Evolutionary conservation across 2,329 filamentous ascomycete genomes (phyloP), one percentile per base, ranked within the genome.

Genomic region (Trichoderma brevicompactum): DNA sequence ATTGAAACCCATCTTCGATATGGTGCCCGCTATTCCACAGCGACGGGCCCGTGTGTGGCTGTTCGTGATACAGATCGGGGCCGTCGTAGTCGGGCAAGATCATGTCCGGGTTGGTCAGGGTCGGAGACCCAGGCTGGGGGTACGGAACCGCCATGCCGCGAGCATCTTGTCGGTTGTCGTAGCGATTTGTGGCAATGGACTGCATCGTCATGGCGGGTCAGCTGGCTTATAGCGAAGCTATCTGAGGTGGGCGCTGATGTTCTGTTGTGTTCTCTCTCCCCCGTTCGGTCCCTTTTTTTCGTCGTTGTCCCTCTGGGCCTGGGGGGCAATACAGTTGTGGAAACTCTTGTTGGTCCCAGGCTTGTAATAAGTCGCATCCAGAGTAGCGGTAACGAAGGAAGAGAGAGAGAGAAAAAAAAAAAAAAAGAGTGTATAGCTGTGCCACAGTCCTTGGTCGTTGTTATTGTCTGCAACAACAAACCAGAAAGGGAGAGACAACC

Each of bases 31-130:
- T 80, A 68, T 82, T 82, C 85, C 84, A 85, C 75, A 82, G 79
- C 69, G 76, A 78, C n/a, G 85, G 72, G 36, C 81, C 79, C 72
- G 83, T 81, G 67, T 83, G 82, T 65, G 83, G 79, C 73, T 79
- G 77, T 72, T 81, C 73, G 75, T 85, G 78, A 74, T 83, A 79
- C 74, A 83, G 81, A 73, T 84, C 78, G 75, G 85, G 74, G 75
- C 83, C 83, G 69, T 87, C 86, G 73, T 89, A 88, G 74, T 90
- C 88, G 67, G 94, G 94, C 60, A 97, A 81, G 72, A 97, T 96
- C 92, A 97, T 94, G 76, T 96, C 94, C 60, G 93, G 92, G 77
- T 97, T 96, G 64, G 92, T 96, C 72, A 97, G 81, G 2, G 94
- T 96, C 53, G 94, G 94, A 66, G 92, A 96, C 12, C 87, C 87